These are phyloP conservation scores for Funneliformis geosporum DNA, from an alignment of 192 early-diverging fungal genomes.

Conservation along the genomic window DNA sequence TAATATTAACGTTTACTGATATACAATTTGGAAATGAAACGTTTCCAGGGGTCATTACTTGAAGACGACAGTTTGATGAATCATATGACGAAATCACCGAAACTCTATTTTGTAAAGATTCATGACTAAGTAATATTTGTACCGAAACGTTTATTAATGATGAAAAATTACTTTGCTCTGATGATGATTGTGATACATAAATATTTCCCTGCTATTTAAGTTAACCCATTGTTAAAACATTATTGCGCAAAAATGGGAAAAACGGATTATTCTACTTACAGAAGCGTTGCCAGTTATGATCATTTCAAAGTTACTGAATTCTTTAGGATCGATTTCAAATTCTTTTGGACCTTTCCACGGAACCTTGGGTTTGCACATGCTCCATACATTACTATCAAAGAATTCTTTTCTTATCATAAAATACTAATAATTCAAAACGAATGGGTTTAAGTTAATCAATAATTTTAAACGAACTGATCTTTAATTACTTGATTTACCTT, in stretches of 20 bases:
- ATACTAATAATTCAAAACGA: not conserved
- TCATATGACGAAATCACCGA: not conserved
- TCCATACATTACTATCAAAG: not conserved
- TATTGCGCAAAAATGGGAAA: not conserved
- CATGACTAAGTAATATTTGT: conserved; percentile 1
- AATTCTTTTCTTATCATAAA: not conserved
- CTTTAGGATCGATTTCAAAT: not conserved
- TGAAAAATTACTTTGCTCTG: not conserved
- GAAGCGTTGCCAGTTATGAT: not conserved
- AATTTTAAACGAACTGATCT: not conserved
- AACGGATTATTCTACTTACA: not conserved
- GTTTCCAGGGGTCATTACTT: not conserved
- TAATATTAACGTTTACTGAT: not conserved
- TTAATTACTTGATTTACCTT: not conserved
- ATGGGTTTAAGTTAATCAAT: no score
- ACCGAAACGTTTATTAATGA: not conserved
- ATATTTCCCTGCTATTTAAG: not conserved
- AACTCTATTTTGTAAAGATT: not conserved
- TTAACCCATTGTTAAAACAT: not conserved
- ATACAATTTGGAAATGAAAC: not conserved
- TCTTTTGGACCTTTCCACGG: conserved; percentile 10
- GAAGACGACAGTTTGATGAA: not conserved
- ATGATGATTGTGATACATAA: not conserved
- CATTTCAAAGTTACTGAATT: not conserved
- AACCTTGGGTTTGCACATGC: not conserved